These are phyloP conservation scores for Asterella californica DNA, from an alignment of 225 moss, liverwort and hornwort genomes.

Conservation along the genomic window DNA sequence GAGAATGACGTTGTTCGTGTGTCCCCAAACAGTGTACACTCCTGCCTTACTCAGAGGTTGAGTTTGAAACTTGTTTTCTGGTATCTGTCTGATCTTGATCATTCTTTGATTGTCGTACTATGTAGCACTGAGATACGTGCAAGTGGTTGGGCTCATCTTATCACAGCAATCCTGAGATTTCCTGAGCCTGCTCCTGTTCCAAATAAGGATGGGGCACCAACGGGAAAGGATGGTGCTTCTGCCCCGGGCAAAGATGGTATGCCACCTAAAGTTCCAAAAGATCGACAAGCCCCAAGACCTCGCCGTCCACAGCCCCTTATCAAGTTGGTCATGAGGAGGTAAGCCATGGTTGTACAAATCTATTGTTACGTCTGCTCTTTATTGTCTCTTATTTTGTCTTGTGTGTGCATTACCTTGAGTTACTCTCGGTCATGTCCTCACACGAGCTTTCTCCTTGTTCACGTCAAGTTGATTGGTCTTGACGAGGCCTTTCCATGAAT, in stretches of 20 bases:
- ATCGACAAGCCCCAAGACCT: constrained; percentile 81
- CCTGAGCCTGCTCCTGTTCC: constrained; percentile 90
- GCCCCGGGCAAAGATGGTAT: constrained; percentile 83
- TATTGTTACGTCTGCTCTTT: not conserved
- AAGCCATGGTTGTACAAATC: not conserved
- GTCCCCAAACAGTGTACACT: not conserved
- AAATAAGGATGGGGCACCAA: constrained; percentile 67
- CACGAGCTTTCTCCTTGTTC: too few relatives aligned
- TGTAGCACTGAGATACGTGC: constrained; percentile 90
- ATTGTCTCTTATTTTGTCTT: not conserved
- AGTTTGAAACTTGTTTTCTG: not conserved
- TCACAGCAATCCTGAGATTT: constrained; percentile 94
- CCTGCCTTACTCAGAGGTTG: not conserved
- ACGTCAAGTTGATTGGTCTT: not conserved
- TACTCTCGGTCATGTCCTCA: not conserved
- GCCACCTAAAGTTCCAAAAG: constrained; percentile 90
- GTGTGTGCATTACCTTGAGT: not conserved
- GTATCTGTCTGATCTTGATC: not conserved
- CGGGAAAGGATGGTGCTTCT: constrained; percentile 59
- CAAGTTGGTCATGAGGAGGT: constrained; percentile 99
- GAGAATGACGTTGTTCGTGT: not conserved
- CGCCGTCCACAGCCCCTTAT: constrained; percentile 89
- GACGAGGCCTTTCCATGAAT: not conserved
- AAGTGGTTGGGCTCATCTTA: constrained; percentile 78
- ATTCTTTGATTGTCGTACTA: constrained; percentile 8